Evolutionary conservation across 345 rosid species (phyloP).

Genomic region (Psidium friedrichsthalianum): DNA sequence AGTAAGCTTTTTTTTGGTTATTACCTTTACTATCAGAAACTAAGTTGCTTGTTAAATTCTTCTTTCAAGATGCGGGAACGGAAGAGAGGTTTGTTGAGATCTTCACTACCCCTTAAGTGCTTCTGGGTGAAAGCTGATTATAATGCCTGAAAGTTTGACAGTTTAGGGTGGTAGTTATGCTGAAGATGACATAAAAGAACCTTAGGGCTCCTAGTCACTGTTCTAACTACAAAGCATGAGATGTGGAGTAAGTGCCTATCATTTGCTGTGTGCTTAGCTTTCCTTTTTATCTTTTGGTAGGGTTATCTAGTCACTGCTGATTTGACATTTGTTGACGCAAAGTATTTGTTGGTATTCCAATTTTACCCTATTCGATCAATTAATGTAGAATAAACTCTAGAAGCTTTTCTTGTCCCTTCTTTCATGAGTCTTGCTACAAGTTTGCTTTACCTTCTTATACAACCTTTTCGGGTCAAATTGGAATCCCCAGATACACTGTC

Average conservation of each 20-base stretch:
- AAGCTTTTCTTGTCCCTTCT: neutral
- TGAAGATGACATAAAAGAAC: neutral
- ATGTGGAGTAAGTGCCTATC: neutral
- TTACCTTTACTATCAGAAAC: neutral
- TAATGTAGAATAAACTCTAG: neutral
- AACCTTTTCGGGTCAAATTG: constrained; percentile 6
- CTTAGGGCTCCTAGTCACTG: neutral
- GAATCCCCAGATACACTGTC: constrained; percentile 76
- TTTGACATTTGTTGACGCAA: neutral
- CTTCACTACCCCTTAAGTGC: neutral
- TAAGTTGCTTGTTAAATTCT: neutral
- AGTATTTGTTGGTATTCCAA: neutral
- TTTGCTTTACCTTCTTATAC: neutral
- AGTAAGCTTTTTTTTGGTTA: neutral
- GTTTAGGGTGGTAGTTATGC: neutral
- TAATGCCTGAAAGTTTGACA: neutral
- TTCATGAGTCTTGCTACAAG: neutral
- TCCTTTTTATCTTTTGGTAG: neutral
- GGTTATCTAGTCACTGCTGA: neutral
- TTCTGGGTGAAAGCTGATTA: neutral
- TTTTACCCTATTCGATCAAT: neutral
- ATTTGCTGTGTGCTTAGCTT: neutral
- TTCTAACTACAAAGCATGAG: neutral
- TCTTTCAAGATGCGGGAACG: no score
- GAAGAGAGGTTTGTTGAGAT: neutral